Conservation (phyloP, 2,329 filamentous ascomycete species). For the Ceratocystis huliohia region DNA sequence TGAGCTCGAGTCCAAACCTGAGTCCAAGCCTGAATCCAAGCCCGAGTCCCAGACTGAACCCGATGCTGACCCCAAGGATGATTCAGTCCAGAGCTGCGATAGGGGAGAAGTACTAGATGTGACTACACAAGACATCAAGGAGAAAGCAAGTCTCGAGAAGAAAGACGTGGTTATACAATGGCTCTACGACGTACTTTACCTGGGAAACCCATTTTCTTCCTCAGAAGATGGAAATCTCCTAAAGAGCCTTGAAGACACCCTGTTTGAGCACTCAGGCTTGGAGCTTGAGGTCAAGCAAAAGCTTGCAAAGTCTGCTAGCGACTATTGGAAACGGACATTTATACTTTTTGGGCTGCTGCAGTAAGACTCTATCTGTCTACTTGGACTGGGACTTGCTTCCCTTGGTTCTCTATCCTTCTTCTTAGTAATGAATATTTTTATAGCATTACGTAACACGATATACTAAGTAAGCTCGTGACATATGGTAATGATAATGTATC, state of each 20-base stretch:
- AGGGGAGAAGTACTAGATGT: constrained; percentile 12
- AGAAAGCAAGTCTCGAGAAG: neutral
- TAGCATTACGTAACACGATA: neutral
- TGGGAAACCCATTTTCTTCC: constrained; percentile 36
- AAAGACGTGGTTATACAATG: constrained; percentile 45
- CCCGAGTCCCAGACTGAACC: neutral
- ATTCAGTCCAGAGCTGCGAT: neutral
- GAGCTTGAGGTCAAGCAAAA: constrained; percentile 31
- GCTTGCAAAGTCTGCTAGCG: constrained; percentile 47
- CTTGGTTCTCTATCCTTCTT: neutral
- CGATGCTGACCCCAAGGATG: neutral
- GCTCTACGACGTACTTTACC: constrained; percentile 46
- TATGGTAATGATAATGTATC: constrained; percentile 4
- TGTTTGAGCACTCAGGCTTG: constrained; percentile 37
- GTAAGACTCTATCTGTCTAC: constrained; percentile 23
- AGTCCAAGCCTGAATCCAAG: neutral
- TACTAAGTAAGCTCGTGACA: neutral
- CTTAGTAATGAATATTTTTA: neutral
- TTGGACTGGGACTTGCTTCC: neutral
- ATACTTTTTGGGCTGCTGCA: constrained; percentile 68
- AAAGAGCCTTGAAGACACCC: constrained; percentile 35
- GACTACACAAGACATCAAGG: constrained; percentile 13
- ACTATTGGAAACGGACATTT: constrained; percentile 74
- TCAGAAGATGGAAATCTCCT: constrained; percentile 27
- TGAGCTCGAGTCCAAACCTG: neutral